Conservation (phyloP, 1,284 basidiomycete genomes). For the Puccinia brachypodii region DNA sequence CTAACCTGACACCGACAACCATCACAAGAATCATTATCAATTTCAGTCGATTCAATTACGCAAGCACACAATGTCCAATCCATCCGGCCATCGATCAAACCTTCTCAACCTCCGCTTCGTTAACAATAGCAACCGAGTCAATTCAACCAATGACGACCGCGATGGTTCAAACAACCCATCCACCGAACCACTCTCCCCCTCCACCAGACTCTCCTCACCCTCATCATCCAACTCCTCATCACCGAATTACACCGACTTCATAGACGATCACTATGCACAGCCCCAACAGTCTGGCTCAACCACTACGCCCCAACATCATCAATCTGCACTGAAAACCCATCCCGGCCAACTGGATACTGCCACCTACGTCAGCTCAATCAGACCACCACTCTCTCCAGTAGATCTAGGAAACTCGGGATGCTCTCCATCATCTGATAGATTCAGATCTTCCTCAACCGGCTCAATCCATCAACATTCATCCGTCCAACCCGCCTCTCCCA, state of each 20-base stretch:
- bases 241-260: slow-evolving; percentile 14
- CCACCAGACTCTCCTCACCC: neutral
- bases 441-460: slow-evolving; percentile 6
- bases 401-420: neutral
- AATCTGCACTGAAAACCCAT: neutral
- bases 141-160: neutral
- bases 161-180: neutral
- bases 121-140: slow-evolving; percentile 1
- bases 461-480: neutral
- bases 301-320: neutral
- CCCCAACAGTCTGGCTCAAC: neutral
- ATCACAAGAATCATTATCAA: too few species aligned
- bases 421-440: slow-evolving; percentile 9
- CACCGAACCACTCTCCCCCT: slow-evolving; percentile 13
- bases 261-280: neutral
- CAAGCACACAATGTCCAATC: neutral
- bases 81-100: slow-evolving; percentile 21
- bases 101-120: slow-evolving; percentile 33
- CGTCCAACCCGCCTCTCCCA: neutral
- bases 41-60: too few species aligned
- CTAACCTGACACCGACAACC: too few species aligned
- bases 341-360: neutral
- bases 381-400: slow-evolving; percentile 17
- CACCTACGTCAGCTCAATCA: slow-evolving; percentile 30
- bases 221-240: slow-evolving; percentile 5